Percentiles rank a stretch among this genome's conserved stretches.
phyloP scores from a whole-genome alignment of 2,329 filamentous ascomycete genomes.

The Ophiobolus disseminans region DNA sequence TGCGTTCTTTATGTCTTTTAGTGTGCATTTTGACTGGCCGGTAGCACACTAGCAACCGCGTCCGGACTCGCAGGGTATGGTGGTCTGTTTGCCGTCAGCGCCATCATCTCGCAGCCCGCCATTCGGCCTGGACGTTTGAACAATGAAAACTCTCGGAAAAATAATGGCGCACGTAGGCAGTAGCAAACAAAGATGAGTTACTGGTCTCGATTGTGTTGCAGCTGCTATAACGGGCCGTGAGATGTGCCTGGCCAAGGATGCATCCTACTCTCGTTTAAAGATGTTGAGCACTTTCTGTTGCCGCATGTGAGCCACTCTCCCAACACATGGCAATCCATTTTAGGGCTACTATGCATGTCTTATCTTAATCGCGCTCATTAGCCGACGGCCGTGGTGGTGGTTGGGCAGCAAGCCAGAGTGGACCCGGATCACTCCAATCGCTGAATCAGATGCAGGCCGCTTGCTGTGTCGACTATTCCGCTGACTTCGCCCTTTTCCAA shows the following conservation, averaged over 20 bases:
- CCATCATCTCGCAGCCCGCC: slow-evolving; percentile 1
- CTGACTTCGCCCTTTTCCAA: slow-evolving; percentile 87
- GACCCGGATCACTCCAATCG: slow-evolving; percentile 62
- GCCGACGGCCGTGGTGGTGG: not conserved
- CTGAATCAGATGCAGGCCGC: slow-evolving; percentile 94
- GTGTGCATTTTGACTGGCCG: no score
- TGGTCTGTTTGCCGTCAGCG: slow-evolving; percentile 24
- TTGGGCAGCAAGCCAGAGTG: slow-evolving; percentile 2
- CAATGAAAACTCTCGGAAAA: slow-evolving; percentile 2
- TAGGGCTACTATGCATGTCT: slow-evolving; percentile 4
- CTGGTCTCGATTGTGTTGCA: slow-evolving; percentile 25
- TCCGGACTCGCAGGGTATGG: slow-evolving; percentile 1
- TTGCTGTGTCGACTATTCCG: slow-evolving; percentile 86
- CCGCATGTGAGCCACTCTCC: slow-evolving; percentile 12
- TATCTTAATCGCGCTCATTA: slow-evolving; percentile 9
- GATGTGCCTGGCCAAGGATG: slow-evolving; percentile 15
- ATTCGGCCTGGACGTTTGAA: slow-evolving; percentile 2
- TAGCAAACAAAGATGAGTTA: slow-evolving; percentile 15
- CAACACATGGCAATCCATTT: slow-evolving; percentile 6
- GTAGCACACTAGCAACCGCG: no score
- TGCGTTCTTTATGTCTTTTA: not conserved
- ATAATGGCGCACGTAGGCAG: slow-evolving; percentile 5
- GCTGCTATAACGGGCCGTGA: slow-evolving; percentile 14
- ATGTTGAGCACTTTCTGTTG: slow-evolving; percentile 17
- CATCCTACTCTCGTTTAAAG: slow-evolving; percentile 13